Evolutionary conservation across 1,284 basidiomycete species (phyloP), one percentile per base, ranked within the genome.

Genomic region (Sporisorium reilianum): DNA sequence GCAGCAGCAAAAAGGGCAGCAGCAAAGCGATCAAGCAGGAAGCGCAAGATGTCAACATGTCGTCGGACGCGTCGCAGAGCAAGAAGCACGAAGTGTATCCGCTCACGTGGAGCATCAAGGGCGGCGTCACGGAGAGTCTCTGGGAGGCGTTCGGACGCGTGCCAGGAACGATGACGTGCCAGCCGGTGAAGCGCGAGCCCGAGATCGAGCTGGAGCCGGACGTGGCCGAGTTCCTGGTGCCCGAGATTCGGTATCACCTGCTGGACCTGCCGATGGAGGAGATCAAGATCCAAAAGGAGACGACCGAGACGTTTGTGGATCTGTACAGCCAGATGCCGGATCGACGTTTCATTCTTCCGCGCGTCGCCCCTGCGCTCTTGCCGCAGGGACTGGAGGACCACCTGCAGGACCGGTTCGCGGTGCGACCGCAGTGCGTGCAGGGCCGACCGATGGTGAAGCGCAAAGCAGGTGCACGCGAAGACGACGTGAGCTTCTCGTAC

Each of bases 101-200:
- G 1, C 60, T 75, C 26, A 79, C 75, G 0, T 80, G 79, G 79
- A 59, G 54, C 40, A 69, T 72, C 59, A 69, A 73, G 22, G 55
- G 57, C 5, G 71, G 72, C 38, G 66, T 80, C 22, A 77, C 76
- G 52, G 75, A 79, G 57, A 75, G 77, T 25, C 59, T 83, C 14
- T 83, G 81, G 81, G 76, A 83, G 40, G 77, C 76, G 11, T 60
- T 82, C 28, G 76, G 79, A 20, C 73, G 81, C 5, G 76, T 83
- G 1, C 77, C 75, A 0, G 81, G 80, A 5, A 71, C 69, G 30
- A 75, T 77, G 49, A 83, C 80, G 14, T 72, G 59, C 32, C 68
- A 70, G 50, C 73, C 73, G 1, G 64, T 68, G 38, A 75, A 75
- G 68, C 64, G 58, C 16, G 73, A 75, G 55, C 72, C 72, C 40